phyloP scores from a whole-genome alignment of 768 basidiomycete species.

The Leccinum uliginosum region DNA sequence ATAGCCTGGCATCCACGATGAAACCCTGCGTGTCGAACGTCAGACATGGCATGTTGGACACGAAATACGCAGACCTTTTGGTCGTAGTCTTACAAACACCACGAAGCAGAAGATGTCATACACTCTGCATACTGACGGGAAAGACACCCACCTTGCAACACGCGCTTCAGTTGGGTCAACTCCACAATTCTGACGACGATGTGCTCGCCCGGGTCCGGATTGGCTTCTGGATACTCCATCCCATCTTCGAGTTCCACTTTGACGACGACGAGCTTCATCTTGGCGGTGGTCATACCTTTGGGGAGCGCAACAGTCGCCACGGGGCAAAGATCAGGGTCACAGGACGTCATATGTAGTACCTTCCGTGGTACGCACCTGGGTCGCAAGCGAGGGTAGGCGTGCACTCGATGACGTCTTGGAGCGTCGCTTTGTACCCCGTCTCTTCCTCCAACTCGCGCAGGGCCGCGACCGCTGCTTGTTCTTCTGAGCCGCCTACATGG shows the following conservation, averaged over 20 bases:
- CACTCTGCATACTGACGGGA: background rate
- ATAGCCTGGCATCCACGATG: slow-evolving; percentile 71
- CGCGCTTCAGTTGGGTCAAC: slow-evolving; percentile 54
- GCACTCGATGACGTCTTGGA: slow-evolving; percentile 50
- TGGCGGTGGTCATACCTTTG: slow-evolving; percentile 88
- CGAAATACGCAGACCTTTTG: slow-evolving; percentile 40
- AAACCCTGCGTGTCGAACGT: slow-evolving; percentile 40
- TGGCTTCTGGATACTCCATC: slow-evolving; percentile 65
- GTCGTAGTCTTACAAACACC: slow-evolving; percentile 45
- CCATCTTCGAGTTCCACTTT: slow-evolving; percentile 62
- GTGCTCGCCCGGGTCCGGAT: slow-evolving; percentile 83
- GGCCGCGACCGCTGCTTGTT: slow-evolving; percentile 76
- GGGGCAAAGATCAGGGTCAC: background rate
- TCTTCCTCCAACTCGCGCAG: slow-evolving; percentile 91
- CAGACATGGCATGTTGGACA: background rate
- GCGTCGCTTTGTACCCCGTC: slow-evolving; percentile 75
- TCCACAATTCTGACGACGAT: slow-evolving; percentile 73
- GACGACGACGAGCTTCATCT: slow-evolving; percentile 82
- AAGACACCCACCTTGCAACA: slow-evolving; percentile 60
- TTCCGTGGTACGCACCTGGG: slow-evolving; percentile 46
- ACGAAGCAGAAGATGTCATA: background rate
- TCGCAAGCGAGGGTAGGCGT: slow-evolving; percentile 63
- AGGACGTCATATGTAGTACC: no score
- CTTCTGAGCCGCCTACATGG: slow-evolving; percentile 26
- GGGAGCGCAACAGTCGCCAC: background rate